Percentiles rank a stretch among this genome's conserved stretches.
Conservation (phyloP, 78 protist species). For the Dictyostelium firmibasis region DNA sequence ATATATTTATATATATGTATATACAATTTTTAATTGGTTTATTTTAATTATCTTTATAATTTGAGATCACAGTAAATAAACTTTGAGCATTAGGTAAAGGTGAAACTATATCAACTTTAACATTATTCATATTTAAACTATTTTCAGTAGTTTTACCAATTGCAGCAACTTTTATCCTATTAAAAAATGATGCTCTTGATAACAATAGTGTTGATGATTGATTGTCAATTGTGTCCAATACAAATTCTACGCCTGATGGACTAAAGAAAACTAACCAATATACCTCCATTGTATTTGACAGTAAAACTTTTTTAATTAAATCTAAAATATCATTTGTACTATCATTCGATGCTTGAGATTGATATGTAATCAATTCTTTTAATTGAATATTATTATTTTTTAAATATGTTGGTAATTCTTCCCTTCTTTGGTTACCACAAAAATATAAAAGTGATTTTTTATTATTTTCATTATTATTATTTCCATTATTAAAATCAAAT, state of each 20-base stretch:
- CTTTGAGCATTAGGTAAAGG: not conserved
- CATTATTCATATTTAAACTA: not conserved
- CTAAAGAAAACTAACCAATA: constrained; percentile 29
- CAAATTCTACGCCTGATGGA: constrained; percentile 32
- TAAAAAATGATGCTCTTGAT: not conserved
- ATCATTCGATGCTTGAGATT: not conserved
- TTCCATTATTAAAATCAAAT: not conserved
- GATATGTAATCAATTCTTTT: not conserved
- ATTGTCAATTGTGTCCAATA: not conserved
- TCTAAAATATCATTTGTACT: not conserved
- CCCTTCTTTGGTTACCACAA: constrained; percentile 37
- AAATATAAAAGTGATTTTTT: not conserved
- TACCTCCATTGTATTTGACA: not conserved
- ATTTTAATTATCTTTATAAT: not conserved
- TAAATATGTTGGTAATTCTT: not conserved
- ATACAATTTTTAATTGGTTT: not conserved
- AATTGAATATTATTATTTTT: not conserved
- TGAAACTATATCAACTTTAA: not conserved
- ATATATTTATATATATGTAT: not conserved
- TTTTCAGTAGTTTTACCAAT: constrained; percentile 24
- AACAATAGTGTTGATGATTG: not conserved
- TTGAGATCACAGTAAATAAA: not conserved
- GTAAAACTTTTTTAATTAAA: not conserved
- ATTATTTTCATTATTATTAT: not conserved
- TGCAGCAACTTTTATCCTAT: not conserved